Percentiles rank a stretch among this genome's conserved stretches.
Conservation (phyloP, 371 early-diverging fungal genomes). For the Mortierella sp. region DNA sequence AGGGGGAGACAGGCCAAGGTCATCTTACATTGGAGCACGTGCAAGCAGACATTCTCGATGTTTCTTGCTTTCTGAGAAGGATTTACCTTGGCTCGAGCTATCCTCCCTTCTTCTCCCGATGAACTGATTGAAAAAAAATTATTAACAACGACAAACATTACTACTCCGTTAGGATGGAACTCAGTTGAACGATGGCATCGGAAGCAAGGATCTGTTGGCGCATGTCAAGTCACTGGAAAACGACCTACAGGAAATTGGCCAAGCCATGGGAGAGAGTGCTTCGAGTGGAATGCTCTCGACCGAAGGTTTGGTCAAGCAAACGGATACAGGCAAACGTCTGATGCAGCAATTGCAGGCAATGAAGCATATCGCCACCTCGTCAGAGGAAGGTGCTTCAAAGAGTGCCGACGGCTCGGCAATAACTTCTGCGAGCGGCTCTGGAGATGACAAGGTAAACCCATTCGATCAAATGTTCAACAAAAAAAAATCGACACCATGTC, state of each 20-base stretch:
- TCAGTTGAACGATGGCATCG: slow-evolving; percentile 36
- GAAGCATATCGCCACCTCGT: slow-evolving; percentile 54
- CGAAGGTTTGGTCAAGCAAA: slow-evolving; percentile 53
- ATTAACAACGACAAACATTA: too few species aligned
- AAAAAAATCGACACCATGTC: too few species aligned
- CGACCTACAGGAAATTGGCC: slow-evolving; percentile 71
- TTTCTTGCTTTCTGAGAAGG: not conserved
- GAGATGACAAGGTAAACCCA: slow-evolving; percentile 56
- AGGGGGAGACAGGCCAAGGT: not conserved
- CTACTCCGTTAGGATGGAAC: slow-evolving; percentile 22
- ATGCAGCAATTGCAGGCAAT: slow-evolving; percentile 74
- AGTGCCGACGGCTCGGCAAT: slow-evolving; percentile 34
- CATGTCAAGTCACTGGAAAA: slow-evolving; percentile 74
- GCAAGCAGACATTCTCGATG: not conserved
- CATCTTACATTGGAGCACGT: too few species aligned
- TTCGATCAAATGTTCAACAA: not conserved
- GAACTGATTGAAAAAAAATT: too few species aligned
- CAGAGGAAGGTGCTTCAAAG: slow-evolving; percentile 18
- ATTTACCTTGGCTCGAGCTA: not conserved
- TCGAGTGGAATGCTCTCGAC: slow-evolving; percentile 35
- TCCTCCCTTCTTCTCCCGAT: not conserved
- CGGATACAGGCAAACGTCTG: slow-evolving; percentile 69
- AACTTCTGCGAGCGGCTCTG: slow-evolving; percentile 31
- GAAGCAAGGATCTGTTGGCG: slow-evolving; percentile 69
- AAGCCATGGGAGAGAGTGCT: slow-evolving; percentile 54